Evolutionary conservation across 345 rosid species (phyloP), one percentile per base, ranked within the genome.

Genomic region (Theobroma cacao): DNA sequence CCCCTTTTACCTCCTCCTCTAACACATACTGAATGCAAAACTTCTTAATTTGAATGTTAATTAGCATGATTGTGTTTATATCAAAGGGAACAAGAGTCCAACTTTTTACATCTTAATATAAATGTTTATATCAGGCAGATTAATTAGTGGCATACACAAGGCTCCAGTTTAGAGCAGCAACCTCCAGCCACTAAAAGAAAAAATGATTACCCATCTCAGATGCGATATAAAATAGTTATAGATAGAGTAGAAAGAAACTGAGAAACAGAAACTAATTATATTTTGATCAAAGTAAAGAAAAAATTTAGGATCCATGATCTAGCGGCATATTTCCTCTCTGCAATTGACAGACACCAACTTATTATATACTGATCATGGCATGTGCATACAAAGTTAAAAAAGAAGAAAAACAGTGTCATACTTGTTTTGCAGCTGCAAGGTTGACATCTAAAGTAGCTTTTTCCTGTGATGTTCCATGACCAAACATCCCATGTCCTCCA

Each of bases 401-500:
- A 53, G 56, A 30, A 24, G 61, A 15, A 30, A 55, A 55, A 56
- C n/a, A 71, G 75, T 38, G 67, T 45, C 92, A 48, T 87, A 93
- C 99, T 85, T 89, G 98, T 87, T 90, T 89, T 75, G 97, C 98
- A 76, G 99, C 99, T 64, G 93, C 87, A 72, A 95, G 92, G 84
- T 95, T 95, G 77, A 95, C 99, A 68, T 93, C 99, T 66, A 95
- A 85, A 86, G 87, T 88, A 81, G 98, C 99, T 81, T 87, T 91
- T 89, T 92, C 96, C 83, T 92, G 95, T 76, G 99, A 95, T 79
- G 90, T 88, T 66, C 91, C 93, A 81, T 89, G 93, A 80, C 97
- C 93, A 83, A 93, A 83, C 98, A 95, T 92, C 72, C 92, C 94
- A 84, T 93, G 99, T 74, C 99, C 99, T 8, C 99, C 98, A 81